Evolutionary conservation across 164 flowering plant genomes (phyloP).

Genomic region (Magnolia kwangsiensis): DNA sequence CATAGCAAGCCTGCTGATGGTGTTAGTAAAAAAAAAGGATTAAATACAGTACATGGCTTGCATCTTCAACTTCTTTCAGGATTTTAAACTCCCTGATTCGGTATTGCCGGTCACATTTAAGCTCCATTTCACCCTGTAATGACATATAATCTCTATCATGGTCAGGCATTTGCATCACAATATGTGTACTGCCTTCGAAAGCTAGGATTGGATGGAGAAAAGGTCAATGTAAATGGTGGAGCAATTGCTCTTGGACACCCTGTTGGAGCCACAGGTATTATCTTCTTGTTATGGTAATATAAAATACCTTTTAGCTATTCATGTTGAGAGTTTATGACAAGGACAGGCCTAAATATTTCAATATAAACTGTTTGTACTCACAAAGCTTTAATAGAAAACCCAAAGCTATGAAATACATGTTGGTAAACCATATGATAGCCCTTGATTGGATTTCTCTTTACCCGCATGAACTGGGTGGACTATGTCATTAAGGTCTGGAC

Average conservation of each 20-base stretch:
- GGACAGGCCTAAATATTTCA: background rate
- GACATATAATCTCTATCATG: background rate
- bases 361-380: background rate
- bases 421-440: background rate
- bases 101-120: background rate
- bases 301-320: background rate
- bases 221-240: slow-evolving; percentile 5
- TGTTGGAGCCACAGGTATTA: slow-evolving; percentile 9
- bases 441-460: background rate
- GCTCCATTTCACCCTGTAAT: background rate
- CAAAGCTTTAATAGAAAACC: background rate
- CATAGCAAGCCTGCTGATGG: background rate
- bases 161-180: slow-evolving; percentile 10
- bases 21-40: background rate
- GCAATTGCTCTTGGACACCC: slow-evolving; percentile 10
- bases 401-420: background rate
- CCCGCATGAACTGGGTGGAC: background rate
- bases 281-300: background rate
- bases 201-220: background rate
- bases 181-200: slow-evolving; percentile 7
- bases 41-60: background rate
- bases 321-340: background rate
- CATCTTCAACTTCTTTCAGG: background rate
- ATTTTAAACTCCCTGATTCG: background rate
- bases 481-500: background rate